Base-by-base conservation (phyloP, 1,139 yeast species). In the Yamadazyma epiphylla region DNA sequence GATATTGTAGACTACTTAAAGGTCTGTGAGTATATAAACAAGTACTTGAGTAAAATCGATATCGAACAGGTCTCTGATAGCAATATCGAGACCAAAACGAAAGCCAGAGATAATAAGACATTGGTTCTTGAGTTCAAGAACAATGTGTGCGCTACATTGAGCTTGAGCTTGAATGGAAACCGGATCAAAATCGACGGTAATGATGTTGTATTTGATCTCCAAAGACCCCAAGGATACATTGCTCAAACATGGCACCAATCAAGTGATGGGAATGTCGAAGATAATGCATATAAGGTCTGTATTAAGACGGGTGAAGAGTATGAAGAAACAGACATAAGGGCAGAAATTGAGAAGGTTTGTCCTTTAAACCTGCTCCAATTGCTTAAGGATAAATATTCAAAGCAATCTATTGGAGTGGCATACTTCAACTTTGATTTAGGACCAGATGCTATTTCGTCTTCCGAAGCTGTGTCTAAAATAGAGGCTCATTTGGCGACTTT, bases 211-310 rank as follows among this genome's bases (percentile, higher is more conserved):
- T 46, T 79, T 10, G 45, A 39, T 2, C 48, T 80, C 3, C 41
- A 53, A 7, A 64, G 94, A 43, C 91, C 94, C 1, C 58, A 60
- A n/a, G 82, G 77, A 37, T 85, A 80, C 44, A 67, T 81, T 15
- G 68, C 73, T 2, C 70, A 61, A 40, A 37, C 5, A 41, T 17
- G 20, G 20, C 20, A 17, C 20, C 7, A 17, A 17, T 17, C 20
- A 17, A 10, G 9, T 7, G 20, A 17, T 7, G 20, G 20, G 10
- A 17, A 17, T 7, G 20, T 35, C 6, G 49, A 49, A 3, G 51
- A 50, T 7, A 26, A 29, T 7, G 10, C 22, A 13, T 46, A 56
- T 19, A 67, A 66, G 35, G 40, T 66, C 9, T 55, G 65, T 1
- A 32, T 64, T 4, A 32, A 45, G 5, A 50, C 62, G 2, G 46